Evolutionary conservation across 2,329 filamentous ascomycete genomes (phyloP).

Genomic region (Botrytis cinerea): DNA sequence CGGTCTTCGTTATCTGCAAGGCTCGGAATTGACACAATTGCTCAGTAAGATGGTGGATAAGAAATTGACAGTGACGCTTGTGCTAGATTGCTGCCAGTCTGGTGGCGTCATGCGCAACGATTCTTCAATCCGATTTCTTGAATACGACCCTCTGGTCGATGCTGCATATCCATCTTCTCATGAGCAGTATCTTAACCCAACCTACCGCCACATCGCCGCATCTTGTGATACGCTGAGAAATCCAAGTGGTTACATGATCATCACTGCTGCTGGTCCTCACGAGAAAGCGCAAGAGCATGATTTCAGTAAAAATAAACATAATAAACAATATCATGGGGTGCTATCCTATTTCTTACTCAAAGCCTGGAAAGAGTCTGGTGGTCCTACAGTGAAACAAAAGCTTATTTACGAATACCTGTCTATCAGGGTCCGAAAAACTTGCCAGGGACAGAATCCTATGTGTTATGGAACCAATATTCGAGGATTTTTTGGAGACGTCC

Average conservation of each 20-base stretch:
- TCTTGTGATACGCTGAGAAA: conserved; percentile 3
- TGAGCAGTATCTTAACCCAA: background rate
- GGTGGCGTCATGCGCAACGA: background rate
- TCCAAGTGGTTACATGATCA: conserved; percentile 10
- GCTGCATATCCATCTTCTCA: background rate
- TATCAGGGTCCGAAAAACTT: background rate
- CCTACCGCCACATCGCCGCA: background rate
- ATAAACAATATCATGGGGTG: background rate
- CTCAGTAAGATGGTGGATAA: background rate
- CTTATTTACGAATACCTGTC: background rate
- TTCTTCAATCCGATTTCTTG: background rate
- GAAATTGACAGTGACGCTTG: background rate
- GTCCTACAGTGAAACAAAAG: background rate
- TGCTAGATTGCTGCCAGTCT: background rate
- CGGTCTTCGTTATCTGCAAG: conserved; percentile 53
- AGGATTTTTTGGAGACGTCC: background rate
- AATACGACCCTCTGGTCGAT: background rate
- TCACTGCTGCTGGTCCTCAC: conserved; percentile 20
- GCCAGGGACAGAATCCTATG: background rate
- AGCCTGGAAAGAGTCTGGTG: background rate
- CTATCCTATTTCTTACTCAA: background rate
- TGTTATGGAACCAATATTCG: background rate
- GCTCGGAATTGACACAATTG: conserved; percentile 25
- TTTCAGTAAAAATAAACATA: background rate
- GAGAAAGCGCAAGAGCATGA: background rate